Evolutionary conservation across 352 stramenopile species (phyloP).

Genomic region (Chrysophaeum taylorii): DNA sequence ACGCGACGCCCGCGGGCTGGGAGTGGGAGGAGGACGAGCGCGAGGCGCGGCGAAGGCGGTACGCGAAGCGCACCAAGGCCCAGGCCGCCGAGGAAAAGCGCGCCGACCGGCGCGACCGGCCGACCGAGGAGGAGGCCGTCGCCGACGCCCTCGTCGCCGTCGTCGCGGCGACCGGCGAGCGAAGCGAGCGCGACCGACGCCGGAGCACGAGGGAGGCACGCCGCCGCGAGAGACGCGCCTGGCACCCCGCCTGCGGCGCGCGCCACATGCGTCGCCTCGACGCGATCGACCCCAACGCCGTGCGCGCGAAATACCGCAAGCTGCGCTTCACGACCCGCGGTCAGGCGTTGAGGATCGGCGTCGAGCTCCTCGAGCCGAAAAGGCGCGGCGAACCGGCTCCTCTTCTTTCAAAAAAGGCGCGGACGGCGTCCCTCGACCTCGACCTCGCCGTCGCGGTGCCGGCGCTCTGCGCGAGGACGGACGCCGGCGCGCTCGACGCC

Average conservation of each 20-base stretch:
- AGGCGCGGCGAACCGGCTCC: too few species aligned
- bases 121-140: not conserved
- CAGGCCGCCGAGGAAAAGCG: not conserved
- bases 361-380: too few species aligned
- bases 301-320: not conserved
- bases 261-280: not conserved
- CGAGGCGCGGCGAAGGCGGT: not conserved
- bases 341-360: too few species aligned
- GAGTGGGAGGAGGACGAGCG: conserved; percentile 4
- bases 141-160: not conserved
- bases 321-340: too few species aligned
- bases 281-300: not conserved
- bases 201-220: not conserved
- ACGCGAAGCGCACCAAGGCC: not conserved
- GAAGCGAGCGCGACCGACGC: not conserved
- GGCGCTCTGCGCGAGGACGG: not conserved
- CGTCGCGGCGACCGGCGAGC: too few species aligned
- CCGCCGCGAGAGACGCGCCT: not conserved
- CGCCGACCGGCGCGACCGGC: not conserved
- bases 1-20: not conserved
- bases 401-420: too few species aligned
- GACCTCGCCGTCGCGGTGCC: not conserved
- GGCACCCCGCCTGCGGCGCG: not conserved
- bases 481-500: not conserved
- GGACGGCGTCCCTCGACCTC: not conserved